Conservation (phyloP, 192 early-diverging fungal genomes). For the Backusella westeae region DNA sequence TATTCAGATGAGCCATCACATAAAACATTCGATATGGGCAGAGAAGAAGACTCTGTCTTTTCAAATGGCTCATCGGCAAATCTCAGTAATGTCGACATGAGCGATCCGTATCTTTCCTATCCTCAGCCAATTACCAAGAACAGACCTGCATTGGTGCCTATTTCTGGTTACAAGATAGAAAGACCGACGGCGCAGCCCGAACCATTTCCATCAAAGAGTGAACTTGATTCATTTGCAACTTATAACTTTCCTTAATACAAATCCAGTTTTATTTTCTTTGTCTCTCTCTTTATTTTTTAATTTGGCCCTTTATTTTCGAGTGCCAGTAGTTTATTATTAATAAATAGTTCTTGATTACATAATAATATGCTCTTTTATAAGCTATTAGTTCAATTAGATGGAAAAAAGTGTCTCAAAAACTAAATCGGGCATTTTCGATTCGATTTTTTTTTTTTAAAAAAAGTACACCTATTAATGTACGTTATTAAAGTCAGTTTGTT, state of each 20-base stretch:
- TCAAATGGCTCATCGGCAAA: not conserved
- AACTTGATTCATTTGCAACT: conserved; percentile 3
- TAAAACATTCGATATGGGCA: not conserved
- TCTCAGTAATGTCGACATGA: not conserved
- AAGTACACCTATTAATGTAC: not conserved
- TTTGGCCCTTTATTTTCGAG: not conserved
- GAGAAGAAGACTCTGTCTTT: not conserved
- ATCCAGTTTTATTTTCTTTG: not conserved
- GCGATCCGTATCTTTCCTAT: not conserved
- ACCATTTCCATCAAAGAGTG: not conserved
- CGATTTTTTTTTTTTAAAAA: not conserved
- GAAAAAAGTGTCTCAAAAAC: not conserved
- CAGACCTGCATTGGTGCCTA: not conserved
- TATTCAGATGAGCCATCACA: not conserved
- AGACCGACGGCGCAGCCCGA: not conserved
- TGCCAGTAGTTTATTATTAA: not conserved
- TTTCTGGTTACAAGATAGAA: not conserved
- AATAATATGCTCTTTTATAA: not conserved
- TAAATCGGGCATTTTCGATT: not conserved
- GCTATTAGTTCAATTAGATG: too few relatives aligned
- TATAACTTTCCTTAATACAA: not conserved
- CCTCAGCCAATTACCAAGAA: not conserved
- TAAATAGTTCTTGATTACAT: not conserved
- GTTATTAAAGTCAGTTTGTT: not conserved
- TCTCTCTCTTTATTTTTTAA: not conserved